Evolutionary conservation across 305 asterid species (phyloP), one percentile per base, ranked within the genome.

Genomic region (Rubia tinctorum): DNA sequence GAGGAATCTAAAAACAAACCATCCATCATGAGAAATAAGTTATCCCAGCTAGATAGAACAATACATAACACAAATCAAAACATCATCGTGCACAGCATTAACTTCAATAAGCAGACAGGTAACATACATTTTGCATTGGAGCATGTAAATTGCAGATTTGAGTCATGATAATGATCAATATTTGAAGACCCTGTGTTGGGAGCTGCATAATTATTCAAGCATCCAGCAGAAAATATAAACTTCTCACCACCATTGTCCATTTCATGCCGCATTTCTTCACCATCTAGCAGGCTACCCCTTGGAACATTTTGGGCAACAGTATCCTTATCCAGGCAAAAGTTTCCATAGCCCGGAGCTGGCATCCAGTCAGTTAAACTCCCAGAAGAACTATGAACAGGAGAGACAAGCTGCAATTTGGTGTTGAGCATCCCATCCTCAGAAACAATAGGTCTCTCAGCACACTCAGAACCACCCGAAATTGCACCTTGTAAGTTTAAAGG

Each of bases 401-500:
- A n/a, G n/a, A n/a, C n/a, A n/a, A 67, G 67, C 60, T 74, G 84
- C 59, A 75, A 37, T 73, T 78, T 66, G 49, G 85, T 66, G 69
- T 84, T 85, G 17, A 65, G 75, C 73, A 79, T 81, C 73, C 74
- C 79, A 71, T 80, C 77, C 53, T 80, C 77, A 71, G 45, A 71
- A 70, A 69, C 68, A 5, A 74, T 40, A 70, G 86, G 82, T 73
- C 79, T 82, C 74, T 84, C 87, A 68, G 75, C 80, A 45, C 83
- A 82, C 75, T 84, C 89, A 42, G 77, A 77, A 68, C 81, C 83
- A 69, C 81, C 85, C 22, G 86, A 87, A 66, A 81, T 73, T 60
- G 75, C 84, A 30, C 77, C 77, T 82, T 83, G 73, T 62, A 78
- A 77, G 74, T 84, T 83, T 74, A 86, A 86, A 76, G 81, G 78